A percentile compares a stretch with the other conserved stretches of the same genome.
phyloP scores from a whole-genome alignment of 2,329 filamentous ascomycete genomes.

The Clarireedia paspali region DNA sequence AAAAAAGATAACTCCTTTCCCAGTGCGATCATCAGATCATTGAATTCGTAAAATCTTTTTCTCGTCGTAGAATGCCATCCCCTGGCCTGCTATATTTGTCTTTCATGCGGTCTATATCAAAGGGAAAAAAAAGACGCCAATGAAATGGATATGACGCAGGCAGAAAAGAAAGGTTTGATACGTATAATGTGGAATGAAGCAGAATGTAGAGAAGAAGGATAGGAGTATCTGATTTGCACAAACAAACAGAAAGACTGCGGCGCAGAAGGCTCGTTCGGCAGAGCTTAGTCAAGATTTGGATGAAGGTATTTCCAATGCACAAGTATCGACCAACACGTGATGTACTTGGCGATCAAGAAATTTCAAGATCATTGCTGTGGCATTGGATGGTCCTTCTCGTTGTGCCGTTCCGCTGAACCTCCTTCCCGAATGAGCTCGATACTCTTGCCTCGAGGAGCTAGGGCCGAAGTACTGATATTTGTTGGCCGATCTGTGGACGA shows the following conservation, averaged over 20 bases:
- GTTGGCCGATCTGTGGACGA: constrained; percentile 20
- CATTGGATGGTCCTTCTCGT: constrained; percentile 11
- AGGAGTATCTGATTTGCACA: too few relatives aligned
- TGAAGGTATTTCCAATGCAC: too few relatives aligned
- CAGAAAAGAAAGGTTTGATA: too few relatives aligned
- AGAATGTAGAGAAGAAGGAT: too few relatives aligned
- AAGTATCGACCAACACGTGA: too few relatives aligned
- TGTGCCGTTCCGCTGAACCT: constrained; percentile 10
- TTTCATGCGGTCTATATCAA: too few relatives aligned
- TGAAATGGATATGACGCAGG: too few relatives aligned
- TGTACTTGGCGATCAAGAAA: neutral
- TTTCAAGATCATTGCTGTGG: constrained; percentile 6
- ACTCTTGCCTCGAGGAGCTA: constrained; percentile 22
- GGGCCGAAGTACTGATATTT: constrained; percentile 8
- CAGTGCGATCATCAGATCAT: constrained; percentile 3
- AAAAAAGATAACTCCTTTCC: constrained; percentile 1
- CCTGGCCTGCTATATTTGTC: neutral
- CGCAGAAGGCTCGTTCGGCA: too few relatives aligned
- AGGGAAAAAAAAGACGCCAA: too few relatives aligned
- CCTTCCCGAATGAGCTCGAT: constrained; percentile 24
- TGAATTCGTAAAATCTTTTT: neutral
- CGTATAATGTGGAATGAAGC: too few relatives aligned
- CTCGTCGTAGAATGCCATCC: neutral
- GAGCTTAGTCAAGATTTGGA: too few relatives aligned
- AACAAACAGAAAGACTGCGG: too few relatives aligned